Evolutionary conservation across 352 stramenopile species (phyloP), one percentile per base, ranked within the genome.

Genomic region (Globisporangium okanoganense): DNA sequence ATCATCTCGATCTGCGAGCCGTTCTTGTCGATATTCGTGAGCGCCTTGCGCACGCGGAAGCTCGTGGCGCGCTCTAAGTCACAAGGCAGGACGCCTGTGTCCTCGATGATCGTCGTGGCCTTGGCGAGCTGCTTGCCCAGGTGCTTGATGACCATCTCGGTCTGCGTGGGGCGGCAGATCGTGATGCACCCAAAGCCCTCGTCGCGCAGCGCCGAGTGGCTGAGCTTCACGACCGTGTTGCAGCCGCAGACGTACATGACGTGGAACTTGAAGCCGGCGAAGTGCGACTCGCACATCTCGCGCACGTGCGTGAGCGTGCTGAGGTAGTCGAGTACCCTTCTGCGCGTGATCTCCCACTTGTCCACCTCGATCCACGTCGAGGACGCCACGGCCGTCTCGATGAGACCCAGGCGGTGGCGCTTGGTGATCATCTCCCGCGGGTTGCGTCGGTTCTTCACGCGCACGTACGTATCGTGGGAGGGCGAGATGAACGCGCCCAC

Each of bases 341-440:
- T 63, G 9, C 83, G 71, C 64, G 80, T 92, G 62, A 90, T 90
- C 64, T 90, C 83, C 81, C 83, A 89, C 61, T 90, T 92, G 67
- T 92, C 79, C n/a, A 87, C 80, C 64, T 92, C 77, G 55, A 92
- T 90, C 83, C 83, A 92, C 14, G 80, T 89, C 0, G 80, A 90
- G 3, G 73, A 77, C 8, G 73, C 77, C 12, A 90, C 77, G 1
- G 83, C 80, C 9, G 80, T 72, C 52, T 92, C 83, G 24, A 88
- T 79, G 53, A 90, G 64, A 5, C 64, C 81, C 16, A 90, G 54
- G 20, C 83, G 78, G 56, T 90, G 81, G 8, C 78, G 70, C 61
- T 85, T 85, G 5, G 82, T 79, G 64, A 92, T 88, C 83, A 92
- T 90, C 49, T 92, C 77, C 8, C 75, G 77, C n/a, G 81, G 70